Percentiles rank a stretch among this genome's conserved stretches.
Conservation (phyloP, 2,329 filamentous ascomycete species). For the Paraphoma chrysanthemicola region DNA sequence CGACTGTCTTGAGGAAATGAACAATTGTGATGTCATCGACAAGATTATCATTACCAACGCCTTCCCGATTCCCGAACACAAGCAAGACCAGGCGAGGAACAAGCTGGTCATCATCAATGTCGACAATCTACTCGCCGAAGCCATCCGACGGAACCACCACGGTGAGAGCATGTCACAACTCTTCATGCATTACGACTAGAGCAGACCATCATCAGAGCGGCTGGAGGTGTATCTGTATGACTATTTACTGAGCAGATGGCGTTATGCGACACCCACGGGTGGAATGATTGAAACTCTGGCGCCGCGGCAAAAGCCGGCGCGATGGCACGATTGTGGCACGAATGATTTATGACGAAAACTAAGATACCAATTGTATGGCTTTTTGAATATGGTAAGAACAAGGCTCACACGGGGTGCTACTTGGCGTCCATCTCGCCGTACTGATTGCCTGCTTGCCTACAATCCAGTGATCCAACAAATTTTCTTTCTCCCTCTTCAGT, state of each 20-base stretch:
- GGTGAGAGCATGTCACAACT: conserved; percentile 77
- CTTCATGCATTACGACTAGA: conserved; percentile 53
- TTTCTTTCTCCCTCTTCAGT: no score
- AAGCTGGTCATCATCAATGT: conserved; percentile 92
- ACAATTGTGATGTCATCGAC: conserved; percentile 92
- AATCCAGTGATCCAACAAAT: no score
- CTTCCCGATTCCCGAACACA: conserved; percentile 84
- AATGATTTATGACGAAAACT: not conserved
- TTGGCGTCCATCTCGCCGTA: no score
- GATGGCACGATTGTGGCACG: not conserved
- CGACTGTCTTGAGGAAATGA: conserved; percentile 87
- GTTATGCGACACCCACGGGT: not conserved
- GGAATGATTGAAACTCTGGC: not conserved
- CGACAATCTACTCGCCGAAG: conserved; percentile 85
- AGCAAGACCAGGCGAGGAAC: conserved; percentile 68
- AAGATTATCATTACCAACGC: conserved; percentile 96
- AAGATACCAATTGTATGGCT: not conserved
- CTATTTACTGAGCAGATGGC: not conserved
- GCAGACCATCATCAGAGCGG: not conserved
- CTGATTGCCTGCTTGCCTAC: no score
- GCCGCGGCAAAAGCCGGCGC: not conserved
- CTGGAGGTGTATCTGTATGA: not conserved
- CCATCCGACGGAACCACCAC: conserved; percentile 94
- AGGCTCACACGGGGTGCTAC: not conserved
- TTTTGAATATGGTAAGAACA: not conserved